Evolutionary conservation across 805 yeast species (phyloP), one percentile per base, ranked within the genome.

Genomic region (Alloascoidea africana): DNA sequence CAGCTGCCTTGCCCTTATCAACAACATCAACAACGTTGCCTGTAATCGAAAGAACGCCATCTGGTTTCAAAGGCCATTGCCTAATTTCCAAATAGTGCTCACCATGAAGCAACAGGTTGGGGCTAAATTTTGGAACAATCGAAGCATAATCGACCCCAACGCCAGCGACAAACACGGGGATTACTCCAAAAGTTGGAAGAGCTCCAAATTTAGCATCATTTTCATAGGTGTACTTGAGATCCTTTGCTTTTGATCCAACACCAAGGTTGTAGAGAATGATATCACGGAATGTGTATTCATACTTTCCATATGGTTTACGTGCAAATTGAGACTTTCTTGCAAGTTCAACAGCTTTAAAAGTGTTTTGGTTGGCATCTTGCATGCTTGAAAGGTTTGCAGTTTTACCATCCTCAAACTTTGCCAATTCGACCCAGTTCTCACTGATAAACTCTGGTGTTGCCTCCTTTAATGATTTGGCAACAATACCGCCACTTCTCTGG

Each of bases 401-500:
- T 11, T 67, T 58, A 27, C 69, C 62, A 27, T 70, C 58, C 16
- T 58, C 55, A 57, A 83, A 91, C 59, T 84, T 78, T 41, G 66
- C 62, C 43, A 87, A 68, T 32, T 68, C 72, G 6, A 52, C 60
- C 76, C 91, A 74, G 54, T 79, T 64, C 37, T 76, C 79, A 39
- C 68, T 63, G 42, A 89, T 63, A 48, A 72, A 70, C 59, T 89
- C 97, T 15, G 84, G 77, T 13, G 73, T 62, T 32, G 70, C 62
- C 23, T 52, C 55, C 14, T 58, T 60, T 27, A 58, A 49, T 11
- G 49, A 44, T 34, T 68, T 71, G 27, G 73, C 68, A 13, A 81
- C 81, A 34, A 70, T 79, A 47, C 98, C 97, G 44, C 76, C 76
- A 39, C 94, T 78, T 56, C 96, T 74, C 63, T 89, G 94, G 89